Percentiles rank a stretch among this genome's conserved stretches.
Conservation (phyloP, 2,329 filamentous ascomycete species). For the Paraconiothyrium brasiliense region DNA sequence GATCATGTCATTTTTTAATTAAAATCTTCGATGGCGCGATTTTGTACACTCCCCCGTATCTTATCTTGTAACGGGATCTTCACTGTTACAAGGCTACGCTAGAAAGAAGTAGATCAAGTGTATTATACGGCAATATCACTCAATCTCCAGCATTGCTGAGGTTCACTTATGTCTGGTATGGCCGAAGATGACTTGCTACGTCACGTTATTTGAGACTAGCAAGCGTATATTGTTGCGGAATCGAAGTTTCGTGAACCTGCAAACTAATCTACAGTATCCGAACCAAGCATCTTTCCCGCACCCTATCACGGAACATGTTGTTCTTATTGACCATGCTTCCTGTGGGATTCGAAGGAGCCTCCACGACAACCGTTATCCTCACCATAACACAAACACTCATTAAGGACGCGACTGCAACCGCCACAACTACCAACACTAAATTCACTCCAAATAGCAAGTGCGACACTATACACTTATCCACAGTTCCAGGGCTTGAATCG, state of each 20-base stretch:
- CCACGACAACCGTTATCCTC: slow-evolving; percentile 1
- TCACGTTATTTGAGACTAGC: not conserved
- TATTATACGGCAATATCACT: no score
- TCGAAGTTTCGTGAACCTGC: not conserved
- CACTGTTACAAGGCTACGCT: no score
- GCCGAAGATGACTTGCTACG: not conserved
- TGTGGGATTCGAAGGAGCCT: not conserved
- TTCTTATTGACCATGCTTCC: not conserved
- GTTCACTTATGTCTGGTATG: no score
- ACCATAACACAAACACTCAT: not conserved
- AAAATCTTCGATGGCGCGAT: not conserved
- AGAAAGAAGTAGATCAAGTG: no score
- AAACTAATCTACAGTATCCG: not conserved
- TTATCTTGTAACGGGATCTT: no score
- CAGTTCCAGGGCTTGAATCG: not conserved
- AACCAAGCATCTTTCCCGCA: not conserved
- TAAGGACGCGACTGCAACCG: not conserved
- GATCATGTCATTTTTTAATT: not conserved
- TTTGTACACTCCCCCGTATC: no score
- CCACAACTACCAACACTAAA: not conserved
- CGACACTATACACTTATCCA: slow-evolving; percentile 1
- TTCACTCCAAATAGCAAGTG: not conserved
- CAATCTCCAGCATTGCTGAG: no score
- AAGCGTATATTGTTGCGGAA: no score
- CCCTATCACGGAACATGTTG: not conserved